Evolutionary conservation across 2,329 filamentous ascomycete genomes (phyloP).

Genomic region (Sclerotinia glacialis): DNA sequence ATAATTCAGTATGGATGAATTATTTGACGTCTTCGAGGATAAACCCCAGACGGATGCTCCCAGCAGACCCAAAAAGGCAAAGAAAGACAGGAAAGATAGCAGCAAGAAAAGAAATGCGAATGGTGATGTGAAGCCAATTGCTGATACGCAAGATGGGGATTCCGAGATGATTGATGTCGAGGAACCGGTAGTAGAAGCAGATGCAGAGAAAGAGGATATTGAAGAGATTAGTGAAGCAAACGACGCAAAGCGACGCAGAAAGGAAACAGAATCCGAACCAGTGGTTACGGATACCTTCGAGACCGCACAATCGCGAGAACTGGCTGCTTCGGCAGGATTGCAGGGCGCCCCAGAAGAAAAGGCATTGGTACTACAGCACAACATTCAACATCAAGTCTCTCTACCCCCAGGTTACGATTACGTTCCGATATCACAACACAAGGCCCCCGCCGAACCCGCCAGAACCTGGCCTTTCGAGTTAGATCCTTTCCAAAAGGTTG

Average conservation of each 20-base stretch:
- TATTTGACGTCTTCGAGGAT: constrained; percentile 81
- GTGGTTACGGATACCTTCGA: constrained; percentile 92
- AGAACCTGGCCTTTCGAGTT: constrained; percentile 84
- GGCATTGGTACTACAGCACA: constrained; percentile 85
- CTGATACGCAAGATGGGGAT: constrained; percentile 58
- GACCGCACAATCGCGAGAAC: constrained; percentile 88
- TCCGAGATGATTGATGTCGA: constrained; percentile 55
- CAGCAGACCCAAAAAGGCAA: constrained; percentile 38
- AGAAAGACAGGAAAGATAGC: constrained; percentile 55
- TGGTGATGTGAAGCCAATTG: constrained; percentile 66
- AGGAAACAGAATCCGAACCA: constrained; percentile 66
- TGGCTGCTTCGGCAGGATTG: constrained; percentile 57
- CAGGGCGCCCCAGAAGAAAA: constrained; percentile 36
- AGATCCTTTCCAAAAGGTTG: constrained; percentile 95
- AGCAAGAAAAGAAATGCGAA: constrained; percentile 86
- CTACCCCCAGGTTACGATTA: constrained; percentile 93
- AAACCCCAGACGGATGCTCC: constrained; percentile 49
- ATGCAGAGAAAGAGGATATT: constrained; percentile 27
- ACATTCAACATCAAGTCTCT: constrained; percentile 97
- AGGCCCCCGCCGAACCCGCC: constrained; percentile 81
- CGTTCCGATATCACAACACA: constrained; percentile 91
- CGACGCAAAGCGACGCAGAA: constrained; percentile 61
- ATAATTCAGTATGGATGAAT: constrained; percentile 63
- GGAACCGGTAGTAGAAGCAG: constrained; percentile 22
- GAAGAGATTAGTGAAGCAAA: constrained; percentile 45